Evolutionary conservation across 805 yeast genomes (phyloP), one percentile per base, ranked within the genome.

Genomic region (Hanseniaspora mollemarum): DNA sequence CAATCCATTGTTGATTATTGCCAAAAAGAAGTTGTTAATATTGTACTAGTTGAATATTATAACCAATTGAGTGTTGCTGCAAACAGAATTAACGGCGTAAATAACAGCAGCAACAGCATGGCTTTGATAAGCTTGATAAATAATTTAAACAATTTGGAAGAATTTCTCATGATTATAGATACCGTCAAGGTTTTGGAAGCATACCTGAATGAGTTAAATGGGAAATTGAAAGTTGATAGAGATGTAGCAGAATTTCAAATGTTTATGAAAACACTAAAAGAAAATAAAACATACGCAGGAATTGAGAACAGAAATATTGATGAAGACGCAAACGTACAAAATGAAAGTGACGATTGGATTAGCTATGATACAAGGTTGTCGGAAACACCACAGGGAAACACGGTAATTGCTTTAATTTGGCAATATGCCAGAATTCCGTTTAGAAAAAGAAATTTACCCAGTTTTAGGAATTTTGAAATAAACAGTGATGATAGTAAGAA

Each of bases 281-380:
- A 48, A 18, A 48, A 48, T 16, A 32, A 39, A 13, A 12, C 8
- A 12, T 16, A 35, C 21, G 12, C 10, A 8, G 32, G 19, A 21
- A 24, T 31, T 39, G 10, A 24, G n/a, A 39, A 16, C 4, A n/a
- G 32, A 19, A 8, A 7, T 4, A 26, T 25, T 24, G 16, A 39
- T 22, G 22, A 16, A n/a, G n/a, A n/a, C n/a, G 13, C 9, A 16
- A 7, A 10, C 7, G 8, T 18, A 13, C 10, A 24, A n/a, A 39
- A 37, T 13, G 50, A 46, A 9, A 38, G 29, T 19, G 51, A 48
- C 26, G 51, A 43, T 2, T 48, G 45, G 45, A 48, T 48, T 3
- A 48, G 51, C 13, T 48, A 48, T 40, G 51, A 48, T 26, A 48
- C 51, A 12, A 48, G 51, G 22, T 21, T 48, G 1, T 43, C 51